phyloP scores from a whole-genome alignment of 768 basidiomycete species.

The Mycena kentingensis region DNA sequence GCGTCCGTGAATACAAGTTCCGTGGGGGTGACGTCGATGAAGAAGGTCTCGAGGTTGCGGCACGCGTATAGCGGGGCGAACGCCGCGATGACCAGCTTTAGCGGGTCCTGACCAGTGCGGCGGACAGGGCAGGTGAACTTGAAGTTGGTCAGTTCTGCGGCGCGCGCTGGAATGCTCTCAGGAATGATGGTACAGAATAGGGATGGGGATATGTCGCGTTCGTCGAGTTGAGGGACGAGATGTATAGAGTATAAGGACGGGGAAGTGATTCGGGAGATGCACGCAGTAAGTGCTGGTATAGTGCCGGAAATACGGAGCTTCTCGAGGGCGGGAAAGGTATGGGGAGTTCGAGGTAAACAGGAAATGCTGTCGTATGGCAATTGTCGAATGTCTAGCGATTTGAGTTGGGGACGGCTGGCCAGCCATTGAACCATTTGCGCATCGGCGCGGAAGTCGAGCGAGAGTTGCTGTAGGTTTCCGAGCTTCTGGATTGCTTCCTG shows the following conservation, averaged over 20 bases:
- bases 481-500: constrained; percentile 6
- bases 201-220: not conserved
- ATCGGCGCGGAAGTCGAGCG: constrained; percentile 15
- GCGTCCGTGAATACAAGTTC: constrained; percentile 10
- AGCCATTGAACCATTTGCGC: constrained; percentile 4
- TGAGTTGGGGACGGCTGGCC: constrained; percentile 13
- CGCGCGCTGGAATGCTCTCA: constrained; percentile 4
- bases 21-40: constrained; percentile 12
- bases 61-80: constrained; percentile 18
- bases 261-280: constrained; percentile 15
- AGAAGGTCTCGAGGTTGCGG: constrained; percentile 14
- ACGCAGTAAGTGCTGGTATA: constrained; percentile 6
- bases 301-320: constrained; percentile 14
- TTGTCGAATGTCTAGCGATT: constrained; percentile 16
- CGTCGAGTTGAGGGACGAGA: not conserved
- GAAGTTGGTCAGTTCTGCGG: constrained; percentile 13
- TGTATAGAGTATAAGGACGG: constrained; percentile 11
- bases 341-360: not conserved
- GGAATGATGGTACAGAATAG: constrained; percentile 13
- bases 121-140: constrained; percentile 5
- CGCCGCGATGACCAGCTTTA: constrained; percentile 6
- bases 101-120: not conserved
- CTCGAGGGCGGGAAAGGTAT: constrained; percentile 11
- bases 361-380: not conserved
- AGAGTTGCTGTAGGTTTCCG: constrained; percentile 13